phyloP scores from a whole-genome alignment of 768 basidiomycete species.

The Phlebiopsis gigantea region DNA sequence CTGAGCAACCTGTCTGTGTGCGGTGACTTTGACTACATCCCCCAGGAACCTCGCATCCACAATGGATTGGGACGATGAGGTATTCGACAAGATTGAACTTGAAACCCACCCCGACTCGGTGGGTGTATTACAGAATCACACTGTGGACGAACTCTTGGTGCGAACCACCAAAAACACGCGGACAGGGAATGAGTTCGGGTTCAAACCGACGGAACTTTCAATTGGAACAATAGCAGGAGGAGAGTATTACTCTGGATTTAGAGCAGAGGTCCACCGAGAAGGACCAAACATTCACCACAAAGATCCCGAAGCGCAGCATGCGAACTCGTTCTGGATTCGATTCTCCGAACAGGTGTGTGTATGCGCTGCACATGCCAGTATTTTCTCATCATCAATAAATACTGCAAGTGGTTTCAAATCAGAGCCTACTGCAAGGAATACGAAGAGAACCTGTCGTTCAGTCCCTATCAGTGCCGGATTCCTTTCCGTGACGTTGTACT shows the following conservation, averaged over 20 bases:
- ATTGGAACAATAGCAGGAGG: background rate
- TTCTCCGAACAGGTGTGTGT: conserved; percentile 5
- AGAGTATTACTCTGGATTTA: conserved; percentile 2
- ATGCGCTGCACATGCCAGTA: too few relatives aligned
- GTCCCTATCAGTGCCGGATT: conserved; percentile 10
- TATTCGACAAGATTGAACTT: background rate
- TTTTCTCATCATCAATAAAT: background rate
- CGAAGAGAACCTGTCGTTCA: background rate
- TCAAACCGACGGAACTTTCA: conserved; percentile 5
- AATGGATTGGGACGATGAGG: conserved; percentile 11
- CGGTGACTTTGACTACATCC: background rate
- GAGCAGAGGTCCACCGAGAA: background rate
- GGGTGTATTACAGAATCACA: background rate
- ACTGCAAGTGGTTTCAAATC: conserved; percentile 7
- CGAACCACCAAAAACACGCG: conserved; percentile 10
- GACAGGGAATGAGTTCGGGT: conserved; percentile 10
- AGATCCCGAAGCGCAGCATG: background rate
- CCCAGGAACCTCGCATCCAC: background rate
- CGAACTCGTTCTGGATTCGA: conserved; percentile 12
- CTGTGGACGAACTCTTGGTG: conserved; percentile 1
- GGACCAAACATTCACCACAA: background rate
- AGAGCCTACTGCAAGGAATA: conserved; percentile 2
- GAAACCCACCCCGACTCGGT: background rate
- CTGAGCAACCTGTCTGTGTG: too few relatives aligned
- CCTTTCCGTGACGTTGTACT: conserved; percentile 8